Percentiles rank a stretch among this genome's conserved stretches.
phyloP scores from a whole-genome alignment of 306 rosid species.

The Erythrophleum fordii region DNA sequence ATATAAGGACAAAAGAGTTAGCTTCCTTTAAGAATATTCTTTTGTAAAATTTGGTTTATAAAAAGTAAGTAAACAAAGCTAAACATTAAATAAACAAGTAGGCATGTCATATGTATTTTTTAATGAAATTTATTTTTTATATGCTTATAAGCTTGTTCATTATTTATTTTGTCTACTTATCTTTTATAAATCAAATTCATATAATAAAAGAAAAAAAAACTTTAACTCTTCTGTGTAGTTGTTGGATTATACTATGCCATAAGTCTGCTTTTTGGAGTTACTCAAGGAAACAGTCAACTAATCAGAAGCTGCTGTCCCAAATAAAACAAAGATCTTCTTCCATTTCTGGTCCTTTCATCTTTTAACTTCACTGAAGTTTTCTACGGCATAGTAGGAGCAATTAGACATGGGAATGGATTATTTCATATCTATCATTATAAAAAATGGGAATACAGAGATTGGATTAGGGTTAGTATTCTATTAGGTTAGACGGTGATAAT shows the following conservation, averaged over 20 bases:
- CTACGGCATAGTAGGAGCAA: slow-evolving; percentile 32
- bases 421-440: slow-evolving; percentile 5
- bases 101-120: no score
- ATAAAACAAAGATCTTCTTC: slow-evolving; percentile 40
- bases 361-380: slow-evolving; percentile 12
- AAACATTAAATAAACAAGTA: no score
- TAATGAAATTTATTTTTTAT: no score
- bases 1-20: no score
- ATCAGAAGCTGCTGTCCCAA: slow-evolving; percentile 38
- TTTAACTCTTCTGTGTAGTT: neutral
- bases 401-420: slow-evolving; percentile 28
- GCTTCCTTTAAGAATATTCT: no score
- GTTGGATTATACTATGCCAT: slow-evolving; percentile 12
- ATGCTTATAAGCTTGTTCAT: no score
- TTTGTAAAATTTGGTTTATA: no score
- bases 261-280: slow-evolving; percentile 27
- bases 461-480: slow-evolving; percentile 17
- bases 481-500: slow-evolving; percentile 34
- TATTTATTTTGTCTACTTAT: no score
- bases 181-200: no score
- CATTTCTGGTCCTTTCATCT: neutral
- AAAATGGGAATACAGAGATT: slow-evolving; percentile 34
- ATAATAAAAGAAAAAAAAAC: neutral
- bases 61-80: no score
- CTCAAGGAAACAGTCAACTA: slow-evolving; percentile 40